These are phyloP conservation scores for Aurantiochytrium sp. DNA, from an alignment of 108 stramenopile genomes.

Conservation along the genomic window DNA sequence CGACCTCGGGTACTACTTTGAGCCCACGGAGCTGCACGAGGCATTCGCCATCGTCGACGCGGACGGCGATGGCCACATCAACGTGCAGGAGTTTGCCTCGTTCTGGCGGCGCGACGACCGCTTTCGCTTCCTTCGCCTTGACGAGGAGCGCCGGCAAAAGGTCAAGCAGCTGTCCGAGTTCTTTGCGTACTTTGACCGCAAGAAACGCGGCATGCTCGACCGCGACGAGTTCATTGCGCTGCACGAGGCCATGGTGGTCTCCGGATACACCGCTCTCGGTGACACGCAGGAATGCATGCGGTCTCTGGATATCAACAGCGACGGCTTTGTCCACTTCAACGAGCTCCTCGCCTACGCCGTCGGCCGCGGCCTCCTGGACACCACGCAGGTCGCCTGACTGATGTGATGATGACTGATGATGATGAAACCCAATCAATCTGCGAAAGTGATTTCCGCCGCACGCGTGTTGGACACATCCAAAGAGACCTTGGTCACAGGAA, in stretches of 20 bases:
- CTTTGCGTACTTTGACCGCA: background rate
- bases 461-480: no score
- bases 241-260: slow-evolving; percentile 12
- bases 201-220: background rate
- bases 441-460: no score
- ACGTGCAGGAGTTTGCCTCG: background rate
- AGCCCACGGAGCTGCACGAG: background rate
- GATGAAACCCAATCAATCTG: no score
- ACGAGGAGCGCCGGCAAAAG: slow-evolving; percentile 3
- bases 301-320: background rate
- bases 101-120: slow-evolving; percentile 15
- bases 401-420: no score
- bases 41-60: background rate
- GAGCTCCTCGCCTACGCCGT: slow-evolving; percentile 21
- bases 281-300: background rate
- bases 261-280: background rate
- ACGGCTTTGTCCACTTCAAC: slow-evolving; percentile 22
- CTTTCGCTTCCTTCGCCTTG: background rate
- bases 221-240: background rate
- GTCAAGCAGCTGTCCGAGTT: slow-evolving; percentile 3
- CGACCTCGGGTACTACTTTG: slow-evolving; percentile 5
- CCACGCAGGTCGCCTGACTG: background rate
- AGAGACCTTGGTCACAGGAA: no score
- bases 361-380: background rate
- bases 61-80: background rate